Conservation (phyloP, 2,329 filamentous ascomycete genomes). For the Ceratocystis harringtonii region DNA sequence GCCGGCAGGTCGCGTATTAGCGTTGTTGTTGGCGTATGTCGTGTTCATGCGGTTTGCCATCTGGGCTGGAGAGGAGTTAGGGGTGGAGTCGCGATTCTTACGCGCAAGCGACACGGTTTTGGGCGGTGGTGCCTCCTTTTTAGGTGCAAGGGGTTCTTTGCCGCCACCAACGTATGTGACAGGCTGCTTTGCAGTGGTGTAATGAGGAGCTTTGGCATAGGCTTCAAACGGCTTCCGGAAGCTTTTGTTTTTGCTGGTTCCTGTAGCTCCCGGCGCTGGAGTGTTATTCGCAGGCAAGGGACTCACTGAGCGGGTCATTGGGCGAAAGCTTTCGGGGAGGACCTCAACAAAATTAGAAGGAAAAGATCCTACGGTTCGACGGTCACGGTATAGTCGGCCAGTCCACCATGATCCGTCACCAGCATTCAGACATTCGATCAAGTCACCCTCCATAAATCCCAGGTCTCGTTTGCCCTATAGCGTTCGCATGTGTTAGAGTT, state of each 20-base stretch:
- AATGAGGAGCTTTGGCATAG: conserved; percentile 51
- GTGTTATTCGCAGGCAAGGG: conserved; percentile 42
- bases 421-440: conserved; percentile 96
- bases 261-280: conserved; percentile 27
- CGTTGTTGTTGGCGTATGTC: conserved; percentile 11
- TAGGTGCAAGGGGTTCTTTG: conserved; percentile 24
- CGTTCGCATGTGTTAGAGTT: conserved; percentile 5
- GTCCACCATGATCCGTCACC: conserved; percentile 99
- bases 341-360: conserved; percentile 96
- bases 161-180: conserved; percentile 38
- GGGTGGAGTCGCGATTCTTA: neutral
- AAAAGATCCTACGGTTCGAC: conserved; percentile 80
- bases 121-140: conserved; percentile 21
- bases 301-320: conserved; percentile 47
- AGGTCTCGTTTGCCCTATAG: conserved; percentile 72
- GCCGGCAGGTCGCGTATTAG: neutral
- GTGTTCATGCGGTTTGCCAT: conserved; percentile 9
- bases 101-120: conserved; percentile 14
- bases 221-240: conserved; percentile 54
- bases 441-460: conserved; percentile 90
- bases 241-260: conserved; percentile 42
- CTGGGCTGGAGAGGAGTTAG: conserved; percentile 6
- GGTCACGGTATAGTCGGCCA: conserved; percentile 75
- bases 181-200: conserved; percentile 47
- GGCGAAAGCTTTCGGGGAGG: conserved; percentile 70